Base-by-base conservation (phyloP, 768 basidiomycete genomes). In the Gloeopeniophorella convolvens region DNA sequence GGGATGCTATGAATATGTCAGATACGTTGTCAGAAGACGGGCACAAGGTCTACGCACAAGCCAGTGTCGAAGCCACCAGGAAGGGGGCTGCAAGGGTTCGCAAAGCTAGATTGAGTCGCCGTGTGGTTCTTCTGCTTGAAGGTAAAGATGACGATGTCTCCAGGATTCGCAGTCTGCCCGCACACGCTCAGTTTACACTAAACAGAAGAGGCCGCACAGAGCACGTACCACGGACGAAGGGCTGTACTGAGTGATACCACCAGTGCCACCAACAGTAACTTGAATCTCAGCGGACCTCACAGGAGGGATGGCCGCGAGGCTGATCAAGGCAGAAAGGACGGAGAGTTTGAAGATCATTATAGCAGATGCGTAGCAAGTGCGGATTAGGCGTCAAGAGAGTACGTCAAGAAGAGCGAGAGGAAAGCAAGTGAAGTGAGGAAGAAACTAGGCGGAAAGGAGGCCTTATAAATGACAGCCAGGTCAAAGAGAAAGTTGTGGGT, bases 71-170 rank as follows among this genome's bases (percentile, higher is more conserved):
- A 80, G 11, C 79, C 81, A 47, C 60, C 66, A 0, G 60, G 44
- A 9, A 65, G 42, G 5, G 64, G 65, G 0, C 60, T 39, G 55
- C 81, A 83, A 4, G 81, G 81, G 10, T 57, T 63, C 0, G 60
- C 65, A n/a, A 82, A 68, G 1, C 75, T 65, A 5, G 78, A 80
- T 53, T 80, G 80, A 1, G 79, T 80, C 16, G 70, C 77, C 5
- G 78, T 80, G 64, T 56, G 80, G 60, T 81, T 82, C 59, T 77
- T 74, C 63, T 76, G 74, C 56, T 69, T 56, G 68, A 82, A 82
- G 21, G 58, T 67, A 59, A 82, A 82, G 33, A 61, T 42, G 24
- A 81, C 66, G 5, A 60, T 59, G 54, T 82, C 79, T 23, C 77
- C 78, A 9, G 63, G 44, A 24, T 60, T 63, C 10, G 73, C 79